Base-by-base conservation (phyloP, 371 early-diverging fungal species). In the Syncephalis plumigaleata region DNA sequence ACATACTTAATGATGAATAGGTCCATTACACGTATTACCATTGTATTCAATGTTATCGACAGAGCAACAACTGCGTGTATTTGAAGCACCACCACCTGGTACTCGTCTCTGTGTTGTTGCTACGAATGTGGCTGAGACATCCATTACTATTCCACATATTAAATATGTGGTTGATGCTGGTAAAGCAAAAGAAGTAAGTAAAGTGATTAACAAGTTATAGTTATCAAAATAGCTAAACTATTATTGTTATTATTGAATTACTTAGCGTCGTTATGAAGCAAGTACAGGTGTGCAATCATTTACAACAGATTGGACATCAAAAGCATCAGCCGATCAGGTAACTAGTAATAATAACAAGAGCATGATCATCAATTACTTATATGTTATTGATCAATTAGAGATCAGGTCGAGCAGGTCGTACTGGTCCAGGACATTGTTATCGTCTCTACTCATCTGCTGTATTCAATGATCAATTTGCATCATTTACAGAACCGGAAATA, bases 121-220 rank as follows among this genome's bases (percentile, higher is more conserved):
- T 7, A 99, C 99, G 22, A 99, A 99, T 59, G 93, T 99, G 9
- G 98, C 98, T 3, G 99, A 99, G 66, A 98, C 99, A 0, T 91
- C 92, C 15, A 75, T 99, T 17, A 99, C 99, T 2, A 98, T 99
- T 42, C 94, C 94, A 15, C 82, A 84, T 23, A 81, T 99, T 48
- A 75, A 77, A n/a, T 97, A 93, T 59, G 98, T 99, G 0, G 84
- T 99, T 13, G 99, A 99, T 64, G 75, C 81, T 40, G 99, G 99
- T 22, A 82, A 87, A 60, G 84, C 79, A 20, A 99, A 99, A 58
- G 83, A 86, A 66, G 80, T 31, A 31, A 31, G 31, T 31, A 31
- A 7, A 31, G 31, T 11, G 4, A 31, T n/a, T n/a, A n/a, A n/a
- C n/a, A n/a, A n/a, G n/a, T n/a, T n/a, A n/a, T n/a, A n/a, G n/a